Base-by-base conservation (phyloP, 306 rosid species). In the Quercus robur region DNA sequence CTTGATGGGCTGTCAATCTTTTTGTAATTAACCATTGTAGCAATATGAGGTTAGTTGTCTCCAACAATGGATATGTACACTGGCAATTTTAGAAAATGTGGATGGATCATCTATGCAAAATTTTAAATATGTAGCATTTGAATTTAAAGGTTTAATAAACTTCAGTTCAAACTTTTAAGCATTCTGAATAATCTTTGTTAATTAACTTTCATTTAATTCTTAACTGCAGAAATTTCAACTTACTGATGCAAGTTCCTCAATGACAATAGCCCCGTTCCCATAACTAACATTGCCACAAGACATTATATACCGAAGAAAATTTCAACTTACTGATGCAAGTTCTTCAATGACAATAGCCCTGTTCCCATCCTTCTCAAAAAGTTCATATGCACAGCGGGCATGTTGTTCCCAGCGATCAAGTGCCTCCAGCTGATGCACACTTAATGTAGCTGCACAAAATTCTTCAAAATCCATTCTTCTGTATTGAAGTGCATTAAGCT, bases 381-480 rank as follows among this genome's bases (percentile, higher is more conserved):
- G 97, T 77, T 96, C 99, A 67, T 91, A 96, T 10, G 98, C 98
- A 75, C 97, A 91, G 56, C 97, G 97, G 2, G 99, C 97, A 78
- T 93, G 98, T 75, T 91, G 97, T 70, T 96, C 99, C 99, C 99
- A 96, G 2, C 91, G 93, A 76, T 90, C 97, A 25, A 96, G 98
- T 69, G 98, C 99, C 88, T 93, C 99, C 12, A 96, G 94, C 90
- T 96, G 99, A 86, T 96, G 97, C 41, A 96, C 97, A 69, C 98
- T 91, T 72, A 89, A 79, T 25, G 98, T 88, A 87, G 99, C 93
- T 0, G 99, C 97, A 80, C 97, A 93, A 80, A 96, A 96, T 86
- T 96, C 99, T 80, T 93, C 98, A 85, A 91, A 96, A 79, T 96
- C 98, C 99, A 96, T 93, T 84, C 99, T 91, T 90, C 98, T 90